phyloP scores from a whole-genome alignment of 2,329 filamentous ascomycete genomes.

The Parastagonospora avenae region DNA sequence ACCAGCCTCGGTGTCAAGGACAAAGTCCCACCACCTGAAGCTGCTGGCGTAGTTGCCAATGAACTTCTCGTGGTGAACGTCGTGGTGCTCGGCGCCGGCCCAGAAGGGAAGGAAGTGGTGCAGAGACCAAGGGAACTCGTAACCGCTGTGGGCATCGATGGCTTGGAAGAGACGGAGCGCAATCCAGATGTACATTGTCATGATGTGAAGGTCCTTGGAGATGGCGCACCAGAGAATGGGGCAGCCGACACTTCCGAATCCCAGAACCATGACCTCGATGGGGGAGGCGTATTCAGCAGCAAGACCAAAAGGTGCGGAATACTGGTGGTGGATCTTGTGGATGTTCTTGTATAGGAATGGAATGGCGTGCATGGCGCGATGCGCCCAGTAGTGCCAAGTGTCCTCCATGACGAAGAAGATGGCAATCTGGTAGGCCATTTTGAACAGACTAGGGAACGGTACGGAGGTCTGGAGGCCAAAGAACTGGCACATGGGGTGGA shows the following conservation, averaged over 20 bases:
- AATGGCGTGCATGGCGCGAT: conserved; percentile 91
- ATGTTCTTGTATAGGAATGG: conserved; percentile 88
- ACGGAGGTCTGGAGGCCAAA: conserved; percentile 87
- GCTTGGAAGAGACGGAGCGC: conserved; percentile 91
- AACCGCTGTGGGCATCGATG: conserved; percentile 95
- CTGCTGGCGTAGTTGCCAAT: conserved; percentile 97
- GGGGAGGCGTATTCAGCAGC: conserved; percentile 97
- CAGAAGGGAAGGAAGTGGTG: conserved; percentile 97
- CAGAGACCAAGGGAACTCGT: conserved; percentile 97
- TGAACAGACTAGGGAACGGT: conserved; percentile 84
- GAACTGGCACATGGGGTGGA: conserved; percentile 94
- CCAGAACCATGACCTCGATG: conserved; percentile 94
- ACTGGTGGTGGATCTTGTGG: conserved; percentile 99
- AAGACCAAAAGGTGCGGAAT: conserved; percentile 94
- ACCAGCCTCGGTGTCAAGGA: conserved; percentile 90
- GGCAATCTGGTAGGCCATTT: conserved; percentile 87
- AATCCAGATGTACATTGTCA: conserved; percentile 99
- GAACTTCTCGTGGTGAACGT: conserved; percentile 97
- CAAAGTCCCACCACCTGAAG: conserved; percentile 99
- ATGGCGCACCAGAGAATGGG: conserved; percentile 84
- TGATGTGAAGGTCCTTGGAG: conserved; percentile 86
- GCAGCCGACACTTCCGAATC: conserved; percentile 79
- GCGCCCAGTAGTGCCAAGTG: conserved; percentile 97
- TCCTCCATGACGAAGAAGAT: conserved; percentile 97
- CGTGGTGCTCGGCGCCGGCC: conserved; percentile 96